Evolutionary conservation across 75 land plant genomes (phyloP).

Genomic region (Pinus taeda): DNA sequence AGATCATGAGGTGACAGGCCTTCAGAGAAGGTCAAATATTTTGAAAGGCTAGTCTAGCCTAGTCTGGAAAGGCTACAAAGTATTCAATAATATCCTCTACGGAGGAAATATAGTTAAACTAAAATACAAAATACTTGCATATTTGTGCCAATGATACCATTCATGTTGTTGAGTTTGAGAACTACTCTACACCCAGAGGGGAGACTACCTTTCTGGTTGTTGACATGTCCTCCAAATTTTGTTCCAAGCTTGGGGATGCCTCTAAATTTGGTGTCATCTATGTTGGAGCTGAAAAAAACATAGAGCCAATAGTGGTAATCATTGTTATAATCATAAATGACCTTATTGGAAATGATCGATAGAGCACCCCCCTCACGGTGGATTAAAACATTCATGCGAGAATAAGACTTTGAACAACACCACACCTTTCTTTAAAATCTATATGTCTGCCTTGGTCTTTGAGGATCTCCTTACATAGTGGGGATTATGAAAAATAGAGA

Average conservation of each 20-base stretch:
- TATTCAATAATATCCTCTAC: slow-evolving; percentile 56
- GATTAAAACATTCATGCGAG: slow-evolving; percentile 96
- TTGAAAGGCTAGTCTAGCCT: slow-evolving; percentile 55
- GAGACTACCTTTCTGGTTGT: slow-evolving; percentile 57
- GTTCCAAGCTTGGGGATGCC: slow-evolving; percentile 96
- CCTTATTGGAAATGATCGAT: slow-evolving; percentile 71
- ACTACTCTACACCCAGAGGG: slow-evolving; percentile 49
- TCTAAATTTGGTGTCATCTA: slow-evolving; percentile 81
- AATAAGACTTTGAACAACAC: slow-evolving; percentile 32
- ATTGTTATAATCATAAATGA: slow-evolving; percentile 84
- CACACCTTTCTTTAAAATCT: slow-evolving; percentile 74
- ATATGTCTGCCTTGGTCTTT: slow-evolving; percentile 91
- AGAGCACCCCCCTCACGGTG: slow-evolving; percentile 82
- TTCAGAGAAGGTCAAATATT: slow-evolving; percentile 88
- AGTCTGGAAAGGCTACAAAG: slow-evolving; percentile 24
- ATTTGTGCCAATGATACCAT: slow-evolving; percentile 98
- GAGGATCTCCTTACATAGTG: slow-evolving; percentile 83
- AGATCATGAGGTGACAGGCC: slow-evolving; percentile 95
- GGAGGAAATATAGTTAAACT: slow-evolving; percentile 40
- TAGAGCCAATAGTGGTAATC: slow-evolving; percentile 91
- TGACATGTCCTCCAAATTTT: slow-evolving; percentile 97
- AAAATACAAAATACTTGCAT: slow-evolving; percentile 79
- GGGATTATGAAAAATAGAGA: slow-evolving; percentile 73
- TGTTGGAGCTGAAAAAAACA: slow-evolving; percentile 97
- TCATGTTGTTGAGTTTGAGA: slow-evolving; percentile 94